Base-by-base conservation (phyloP, 108 stramenopile genomes). In the Cyclotella atomus region DNA sequence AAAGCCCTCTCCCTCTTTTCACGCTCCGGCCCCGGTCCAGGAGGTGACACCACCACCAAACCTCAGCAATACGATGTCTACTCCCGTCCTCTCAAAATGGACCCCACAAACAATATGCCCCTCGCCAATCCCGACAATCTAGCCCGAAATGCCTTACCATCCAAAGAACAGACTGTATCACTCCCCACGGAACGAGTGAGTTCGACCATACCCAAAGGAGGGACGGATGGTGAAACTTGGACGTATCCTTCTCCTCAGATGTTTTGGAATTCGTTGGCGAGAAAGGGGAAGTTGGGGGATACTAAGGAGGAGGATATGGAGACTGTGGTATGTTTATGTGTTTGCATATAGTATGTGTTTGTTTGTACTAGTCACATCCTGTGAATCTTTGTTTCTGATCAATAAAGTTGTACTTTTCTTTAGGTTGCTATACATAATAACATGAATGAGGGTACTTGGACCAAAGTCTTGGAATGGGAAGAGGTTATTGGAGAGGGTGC, bases 401-500 rank as follows among this genome's bases (percentile, higher is more conserved):
- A n/a, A n/a, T n/a, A n/a, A n/a, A n/a, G n/a, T n/a, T n/a, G n/a
- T n/a, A n/a, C n/a, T n/a, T n/a, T n/a, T n/a, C n/a, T n/a, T n/a
- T n/a, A n/a, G n/a, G 97, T 99, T 35, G 95, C 97, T 7, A 84
- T 99, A 59, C 99, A 99, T 88, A 99, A 99, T 87, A 90, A 93
- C 73, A 99, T 99, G 99, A 99, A 99, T 84, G 99, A 99, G 81
- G 86, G 83, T 34, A 98, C 98, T 21, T 99, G 99, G 99, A 63
- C 63, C 19, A 77, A 89, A 68, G 89, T 99, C 15, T 73, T 95
- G 68, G 91, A 97, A 78, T 99, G 99, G 99, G 99, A 99, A 79
- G 59, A 57, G 28, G 85, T 89, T 25, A 62, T 60, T 68, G 53
- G 36, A 76, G 55, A 34, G 75, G 71, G 33, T 70, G 62, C 27